phyloP scores from a whole-genome alignment of 257 asterid species.

The Solanum acaule region DNA sequence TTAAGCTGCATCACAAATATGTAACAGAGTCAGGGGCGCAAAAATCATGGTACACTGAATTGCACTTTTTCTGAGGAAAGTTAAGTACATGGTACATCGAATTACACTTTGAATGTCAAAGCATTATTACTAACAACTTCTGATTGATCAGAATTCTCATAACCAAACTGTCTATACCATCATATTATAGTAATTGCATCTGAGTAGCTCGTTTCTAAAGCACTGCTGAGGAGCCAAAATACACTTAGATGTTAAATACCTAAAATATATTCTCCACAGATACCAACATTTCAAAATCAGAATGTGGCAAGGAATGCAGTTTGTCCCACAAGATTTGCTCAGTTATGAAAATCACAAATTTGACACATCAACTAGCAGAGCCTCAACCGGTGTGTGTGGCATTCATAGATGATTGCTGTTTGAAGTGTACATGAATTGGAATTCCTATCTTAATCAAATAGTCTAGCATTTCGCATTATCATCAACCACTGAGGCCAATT shows the following conservation, averaged over 20 bases:
- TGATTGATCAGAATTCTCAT: not conserved
- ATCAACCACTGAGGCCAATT: not conserved
- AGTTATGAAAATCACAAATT: not conserved
- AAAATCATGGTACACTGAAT: not conserved
- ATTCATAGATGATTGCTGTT: not conserved
- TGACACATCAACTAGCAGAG: not conserved
- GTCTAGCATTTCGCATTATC: not conserved
- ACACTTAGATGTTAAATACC: not conserved
- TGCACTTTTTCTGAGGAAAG: not conserved
- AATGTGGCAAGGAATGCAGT: not conserved
- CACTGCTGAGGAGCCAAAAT: not conserved
- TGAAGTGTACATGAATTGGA: not conserved
- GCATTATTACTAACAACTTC: not conserved
- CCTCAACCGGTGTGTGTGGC: not conserved
- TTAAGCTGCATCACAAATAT: constrained; percentile 51
- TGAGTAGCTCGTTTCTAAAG: not conserved
- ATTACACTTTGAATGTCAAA: not conserved
- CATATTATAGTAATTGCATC: not conserved
- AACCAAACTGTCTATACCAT: not conserved
- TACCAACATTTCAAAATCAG: not conserved
- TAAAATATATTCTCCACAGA: not conserved
- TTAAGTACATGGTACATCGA: not conserved
- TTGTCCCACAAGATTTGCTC: not conserved
- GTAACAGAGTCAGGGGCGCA: not conserved
- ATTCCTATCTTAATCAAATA: not conserved